These are phyloP conservation scores for Naganishia onofrii DNA, from an alignment of 768 basidiomycete genomes.

Conservation along the genomic window DNA sequence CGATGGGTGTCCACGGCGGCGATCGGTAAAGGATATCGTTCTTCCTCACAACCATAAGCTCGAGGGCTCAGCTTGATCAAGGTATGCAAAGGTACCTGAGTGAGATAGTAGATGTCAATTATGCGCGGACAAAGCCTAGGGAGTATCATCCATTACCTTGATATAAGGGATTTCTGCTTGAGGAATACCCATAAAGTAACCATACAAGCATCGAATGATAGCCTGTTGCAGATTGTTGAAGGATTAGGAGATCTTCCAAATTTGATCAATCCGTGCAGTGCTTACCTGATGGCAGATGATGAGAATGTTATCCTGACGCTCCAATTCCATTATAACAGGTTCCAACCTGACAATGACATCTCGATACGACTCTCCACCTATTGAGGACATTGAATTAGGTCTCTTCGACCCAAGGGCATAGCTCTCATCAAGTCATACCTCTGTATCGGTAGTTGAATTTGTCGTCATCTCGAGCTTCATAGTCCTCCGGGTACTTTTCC, in stretches of 20 bases:
- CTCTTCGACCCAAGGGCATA: not conserved
- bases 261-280: constrained; percentile 57
- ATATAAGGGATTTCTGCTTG: constrained; percentile 96
- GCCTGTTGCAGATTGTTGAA: constrained; percentile 56
- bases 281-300: constrained; percentile 89
- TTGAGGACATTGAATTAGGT: not conserved
- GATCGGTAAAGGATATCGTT: constrained; percentile 86
- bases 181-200: constrained; percentile 80
- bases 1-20: constrained; percentile 92
- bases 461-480: constrained; percentile 95
- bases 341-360: constrained; percentile 94
- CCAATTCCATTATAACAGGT: constrained; percentile 98
- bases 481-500: constrained; percentile 95
- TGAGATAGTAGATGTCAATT: not conserved
- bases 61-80: constrained; percentile 97
- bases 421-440: constrained; percentile 47
- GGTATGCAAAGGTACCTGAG: constrained; percentile 65
- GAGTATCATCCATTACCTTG: constrained; percentile 61
- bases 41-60: constrained; percentile 98
- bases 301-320: constrained; percentile 93
- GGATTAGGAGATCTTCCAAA: constrained; percentile 53
- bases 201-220: constrained; percentile 62
- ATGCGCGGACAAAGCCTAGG: not conserved
- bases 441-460: constrained; percentile 99
- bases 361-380: constrained; percentile 88